A percentile compares a stretch with the other conserved stretches of the same genome.
phyloP scores from a whole-genome alignment of 2,329 filamentous ascomycete species.

The Clarireedia homoeocarpa region DNA sequence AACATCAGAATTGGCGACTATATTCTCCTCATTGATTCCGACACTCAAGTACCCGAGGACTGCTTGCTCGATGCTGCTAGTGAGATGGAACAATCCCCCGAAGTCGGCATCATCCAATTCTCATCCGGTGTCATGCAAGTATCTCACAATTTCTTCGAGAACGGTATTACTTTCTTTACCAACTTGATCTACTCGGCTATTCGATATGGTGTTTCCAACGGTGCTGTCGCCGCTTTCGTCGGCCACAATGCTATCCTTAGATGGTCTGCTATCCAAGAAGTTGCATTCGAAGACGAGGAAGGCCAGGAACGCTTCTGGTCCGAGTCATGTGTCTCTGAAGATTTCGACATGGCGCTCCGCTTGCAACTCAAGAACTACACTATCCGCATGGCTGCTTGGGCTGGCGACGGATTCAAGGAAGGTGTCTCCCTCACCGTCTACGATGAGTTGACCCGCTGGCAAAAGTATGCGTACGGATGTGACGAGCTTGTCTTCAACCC shows the following conservation, averaged over 20 bases:
- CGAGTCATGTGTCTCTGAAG: constrained; percentile 66
- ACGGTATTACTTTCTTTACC: constrained; percentile 68
- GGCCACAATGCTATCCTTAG: constrained; percentile 70
- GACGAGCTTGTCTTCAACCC: constrained; percentile 66
- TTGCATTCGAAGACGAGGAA: constrained; percentile 45
- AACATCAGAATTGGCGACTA: constrained; percentile 54
- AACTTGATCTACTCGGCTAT: constrained; percentile 70
- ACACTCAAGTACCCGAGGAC: constrained; percentile 59
- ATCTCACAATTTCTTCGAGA: constrained; percentile 64
- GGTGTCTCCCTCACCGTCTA: constrained; percentile 67
- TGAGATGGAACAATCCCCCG: constrained; percentile 64
- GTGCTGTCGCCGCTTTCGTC: constrained; percentile 63
- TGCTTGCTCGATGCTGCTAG: constrained; percentile 62
- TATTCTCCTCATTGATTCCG: constrained; percentile 60
- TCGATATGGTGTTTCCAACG: constrained; percentile 59
- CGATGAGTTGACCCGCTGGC: constrained; percentile 63
- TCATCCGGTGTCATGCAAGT: constrained; percentile 72
- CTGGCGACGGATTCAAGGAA: constrained; percentile 62
- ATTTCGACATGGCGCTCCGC: constrained; percentile 68
- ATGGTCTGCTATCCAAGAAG: constrained; percentile 55
- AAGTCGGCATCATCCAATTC: constrained; percentile 67
- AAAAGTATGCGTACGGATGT: constrained; percentile 66
- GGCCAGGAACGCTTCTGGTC: constrained; percentile 61
- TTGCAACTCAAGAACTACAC: constrained; percentile 62
- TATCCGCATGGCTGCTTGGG: constrained; percentile 61